Conservation (phyloP, 352 stramenopile genomes). For the Pythium dissotocum region DNA sequence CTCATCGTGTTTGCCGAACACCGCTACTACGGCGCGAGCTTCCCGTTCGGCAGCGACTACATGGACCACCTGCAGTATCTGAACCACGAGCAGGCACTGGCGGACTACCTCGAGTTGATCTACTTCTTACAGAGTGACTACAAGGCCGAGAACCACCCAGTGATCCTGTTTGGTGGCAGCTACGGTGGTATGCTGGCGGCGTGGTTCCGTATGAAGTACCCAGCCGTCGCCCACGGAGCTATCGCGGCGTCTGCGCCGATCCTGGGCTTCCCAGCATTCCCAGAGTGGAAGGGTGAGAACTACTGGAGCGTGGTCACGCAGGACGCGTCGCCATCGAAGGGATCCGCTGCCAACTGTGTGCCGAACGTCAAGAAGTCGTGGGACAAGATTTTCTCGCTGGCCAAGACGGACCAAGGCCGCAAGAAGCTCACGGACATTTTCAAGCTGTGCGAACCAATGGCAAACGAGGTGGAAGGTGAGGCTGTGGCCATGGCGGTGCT, state of each 20-base stretch:
- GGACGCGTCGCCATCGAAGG: conserved; percentile 67
- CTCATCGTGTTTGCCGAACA: conserved; percentile 95
- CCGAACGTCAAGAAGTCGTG: conserved; percentile 84
- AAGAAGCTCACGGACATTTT: conserved; percentile 62
- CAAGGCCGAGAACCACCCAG: conserved; percentile 66
- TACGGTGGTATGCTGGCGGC: conserved; percentile 95
- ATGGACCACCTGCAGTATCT: conserved; percentile 82
- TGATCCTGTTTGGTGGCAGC: conserved; percentile 95
- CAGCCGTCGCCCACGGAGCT: conserved; percentile 86
- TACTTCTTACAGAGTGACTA: conserved; percentile 79
- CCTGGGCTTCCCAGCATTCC: conserved; percentile 81
- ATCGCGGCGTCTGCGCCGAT: conserved; percentile 95
- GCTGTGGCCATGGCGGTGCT: conserved; percentile 72
- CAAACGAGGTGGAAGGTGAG: conserved; percentile 43
- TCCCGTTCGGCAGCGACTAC: conserved; percentile 73
- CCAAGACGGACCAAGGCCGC: conserved; percentile 55
- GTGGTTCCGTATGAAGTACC: conserved; percentile 97
- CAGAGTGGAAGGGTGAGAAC: conserved; percentile 61
- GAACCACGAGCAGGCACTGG: conserved; percentile 91
- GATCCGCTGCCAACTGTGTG: conserved; percentile 74
- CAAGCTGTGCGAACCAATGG: conserved; percentile 63
- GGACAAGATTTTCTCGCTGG: conserved; percentile 71
- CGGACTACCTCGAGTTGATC: conserved; percentile 91
- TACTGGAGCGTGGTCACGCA: conserved; percentile 86
- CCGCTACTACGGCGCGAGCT: conserved; percentile 93